Evolutionary conservation across 1,284 basidiomycete species (phyloP), one percentile per base, ranked within the genome.

Genomic region (Irpex sp.): DNA sequence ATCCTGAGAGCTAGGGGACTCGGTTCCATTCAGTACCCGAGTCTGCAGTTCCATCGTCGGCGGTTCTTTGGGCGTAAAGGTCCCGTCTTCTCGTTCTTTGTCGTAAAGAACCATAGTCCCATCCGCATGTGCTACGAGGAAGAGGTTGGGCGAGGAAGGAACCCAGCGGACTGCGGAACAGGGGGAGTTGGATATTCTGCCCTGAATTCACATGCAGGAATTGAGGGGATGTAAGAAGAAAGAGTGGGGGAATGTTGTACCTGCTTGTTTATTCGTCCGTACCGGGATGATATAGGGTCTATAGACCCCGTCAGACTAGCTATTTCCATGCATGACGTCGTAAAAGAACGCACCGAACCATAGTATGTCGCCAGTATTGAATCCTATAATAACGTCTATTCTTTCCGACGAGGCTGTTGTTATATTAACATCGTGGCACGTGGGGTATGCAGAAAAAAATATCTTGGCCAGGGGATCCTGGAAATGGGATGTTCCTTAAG

Each of bases 371-470:
- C 96, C 96, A 0, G 93, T 91, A 65, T 81, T 83, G 71, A 99
- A 98, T 2, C 96, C 96, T 67, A 99, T 90, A 60, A 98, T 82
- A 10, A 98, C 81, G 71, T 99, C 97, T 47, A 98, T 77, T 52
- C 87, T 84, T 58, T 93, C 90, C 4, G 87, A 78, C 9, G 84
- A 86, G 8, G 89, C 85, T 1, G 94, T 98, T 7, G 84, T 75
- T 14, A 82, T 76, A 67, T 97, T 97, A 56, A 97, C 85, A 68
- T 90, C 91, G 72, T 97, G 93, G 68, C 94, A 96, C 0, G 94
- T 96, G 6, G 93, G 93, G 65, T 88, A 85, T 7, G 88, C 85
- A 55, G 90, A 86, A 75, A 98, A 98, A 28, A 87, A 89, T 63
- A 98, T 86, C 58, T 90, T 84, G 21, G 90, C 85, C 33, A 98